A percentile compares a stretch with the other conserved stretches of the same genome.
phyloP scores from a whole-genome alignment of 1,284 basidiomycete genomes.

The Sanghuangporus weigelae region DNA sequence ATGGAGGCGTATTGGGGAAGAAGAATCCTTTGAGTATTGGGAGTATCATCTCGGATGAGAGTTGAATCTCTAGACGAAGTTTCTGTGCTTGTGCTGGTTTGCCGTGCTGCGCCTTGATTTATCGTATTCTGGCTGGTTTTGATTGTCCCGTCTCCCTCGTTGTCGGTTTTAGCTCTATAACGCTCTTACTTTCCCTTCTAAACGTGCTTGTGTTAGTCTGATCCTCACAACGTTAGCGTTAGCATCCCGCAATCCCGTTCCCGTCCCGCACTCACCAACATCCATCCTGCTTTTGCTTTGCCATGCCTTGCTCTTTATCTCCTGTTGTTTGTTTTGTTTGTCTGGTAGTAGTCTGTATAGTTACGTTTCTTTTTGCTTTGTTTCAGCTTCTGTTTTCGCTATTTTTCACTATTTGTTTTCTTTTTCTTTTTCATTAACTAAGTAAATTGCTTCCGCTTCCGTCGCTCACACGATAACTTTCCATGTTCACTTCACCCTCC shows the following conservation, averaged over 20 bases:
- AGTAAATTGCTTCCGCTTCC: not conserved
- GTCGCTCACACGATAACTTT: too few species aligned
- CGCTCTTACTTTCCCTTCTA: not conserved
- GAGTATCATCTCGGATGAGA: conserved; percentile 60
- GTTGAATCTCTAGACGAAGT: not conserved
- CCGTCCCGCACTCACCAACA: not conserved
- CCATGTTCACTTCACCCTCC: too few species aligned
- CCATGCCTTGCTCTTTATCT: not conserved
- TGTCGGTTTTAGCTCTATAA: not conserved
- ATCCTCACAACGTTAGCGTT: not conserved
- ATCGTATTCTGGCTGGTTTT: not conserved
- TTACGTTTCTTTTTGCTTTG: not conserved
- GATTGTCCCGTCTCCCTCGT: not conserved
- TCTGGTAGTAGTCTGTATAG: not conserved
- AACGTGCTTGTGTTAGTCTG: not conserved
- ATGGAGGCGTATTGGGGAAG: conserved; percentile 31
- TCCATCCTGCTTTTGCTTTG: not conserved
- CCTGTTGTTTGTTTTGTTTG: not conserved
- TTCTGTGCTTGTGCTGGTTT: not conserved
- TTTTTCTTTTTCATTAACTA: not conserved
- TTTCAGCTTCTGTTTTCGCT: not conserved
- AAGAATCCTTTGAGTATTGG: conserved; percentile 69
- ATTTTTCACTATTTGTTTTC: not conserved
- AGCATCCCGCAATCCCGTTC: not conserved
- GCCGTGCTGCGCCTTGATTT: not conserved